These are phyloP conservation scores for Emydomyces testavorans DNA, from an alignment of 2,329 filamentous ascomycete genomes.

Conservation along the genomic window DNA sequence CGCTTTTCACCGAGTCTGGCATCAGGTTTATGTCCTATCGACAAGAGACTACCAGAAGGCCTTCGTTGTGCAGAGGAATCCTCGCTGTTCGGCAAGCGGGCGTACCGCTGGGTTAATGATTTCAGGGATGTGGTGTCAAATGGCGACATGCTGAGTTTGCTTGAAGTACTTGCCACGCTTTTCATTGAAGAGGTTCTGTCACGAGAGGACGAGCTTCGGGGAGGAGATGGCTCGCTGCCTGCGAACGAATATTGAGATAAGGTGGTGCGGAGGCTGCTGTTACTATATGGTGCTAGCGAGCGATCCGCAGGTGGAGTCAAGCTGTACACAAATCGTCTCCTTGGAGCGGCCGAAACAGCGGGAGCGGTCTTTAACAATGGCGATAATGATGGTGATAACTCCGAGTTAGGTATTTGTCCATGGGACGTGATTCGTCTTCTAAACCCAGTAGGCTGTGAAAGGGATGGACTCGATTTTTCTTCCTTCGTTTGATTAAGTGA, in stretches of 20 bases:
- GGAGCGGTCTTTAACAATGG: background rate
- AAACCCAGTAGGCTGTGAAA: background rate
- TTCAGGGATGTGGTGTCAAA: slow-evolving; percentile 14
- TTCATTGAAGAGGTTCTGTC: slow-evolving; percentile 13
- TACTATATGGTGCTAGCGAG: background rate
- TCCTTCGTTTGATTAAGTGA: background rate
- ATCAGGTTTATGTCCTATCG: background rate
- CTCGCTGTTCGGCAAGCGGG: slow-evolving; percentile 1
- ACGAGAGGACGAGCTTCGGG: background rate
- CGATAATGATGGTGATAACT: background rate
- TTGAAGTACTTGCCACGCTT: slow-evolving; percentile 16
- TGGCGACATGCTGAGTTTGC: slow-evolving; percentile 14
- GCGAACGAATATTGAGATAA: background rate
- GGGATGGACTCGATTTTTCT: background rate
- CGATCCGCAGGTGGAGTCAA: background rate
- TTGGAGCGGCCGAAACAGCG: background rate
- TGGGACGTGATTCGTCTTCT: slow-evolving; percentile 2
- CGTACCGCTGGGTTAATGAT: slow-evolving; percentile 11
- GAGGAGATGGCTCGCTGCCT: background rate
- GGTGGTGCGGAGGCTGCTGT: background rate
- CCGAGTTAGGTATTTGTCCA: background rate
- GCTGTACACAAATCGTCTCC: slow-evolving; percentile 5
- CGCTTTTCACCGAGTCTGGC: background rate
- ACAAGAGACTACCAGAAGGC: slow-evolving; percentile 6
- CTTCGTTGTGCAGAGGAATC: background rate